These are phyloP conservation scores for Cercospora sp. DNA, from an alignment of 2,329 filamentous ascomycete species.

Conservation along the genomic window DNA sequence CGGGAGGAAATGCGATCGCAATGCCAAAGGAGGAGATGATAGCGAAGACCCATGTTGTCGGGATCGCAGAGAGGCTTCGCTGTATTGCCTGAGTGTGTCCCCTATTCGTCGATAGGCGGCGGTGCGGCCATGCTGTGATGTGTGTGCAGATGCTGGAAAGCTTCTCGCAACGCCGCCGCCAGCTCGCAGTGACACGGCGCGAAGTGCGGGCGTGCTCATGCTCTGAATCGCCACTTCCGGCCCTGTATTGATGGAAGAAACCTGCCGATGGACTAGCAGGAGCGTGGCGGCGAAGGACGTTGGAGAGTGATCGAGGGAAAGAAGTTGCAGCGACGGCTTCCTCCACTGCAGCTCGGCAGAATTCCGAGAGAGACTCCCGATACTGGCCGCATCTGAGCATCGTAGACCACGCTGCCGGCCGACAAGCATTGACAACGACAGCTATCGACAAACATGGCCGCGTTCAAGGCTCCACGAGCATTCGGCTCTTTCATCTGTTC, in stretches of 20 bases:
- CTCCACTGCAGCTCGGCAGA: constrained; percentile 1
- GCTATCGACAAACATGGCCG: constrained; percentile 25
- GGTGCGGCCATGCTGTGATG: constrained; percentile 48
- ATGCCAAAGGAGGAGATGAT: constrained; percentile 38
- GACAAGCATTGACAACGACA: not conserved
- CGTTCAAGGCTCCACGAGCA: constrained; percentile 26
- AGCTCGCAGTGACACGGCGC: constrained; percentile 45
- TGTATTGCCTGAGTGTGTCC: constrained; percentile 29
- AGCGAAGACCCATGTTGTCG: constrained; percentile 29
- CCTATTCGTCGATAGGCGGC: constrained; percentile 52
- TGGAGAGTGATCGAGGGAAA: not conserved
- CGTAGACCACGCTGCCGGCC: not conserved
- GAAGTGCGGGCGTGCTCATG: constrained; percentile 48
- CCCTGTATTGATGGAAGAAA: constrained; percentile 10
- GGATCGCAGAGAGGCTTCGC: constrained; percentile 34
- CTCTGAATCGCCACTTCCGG: constrained; percentile 31
- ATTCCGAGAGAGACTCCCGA: not conserved
- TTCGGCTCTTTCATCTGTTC: constrained; percentile 40
- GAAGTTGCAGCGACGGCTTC: constrained; percentile 9
- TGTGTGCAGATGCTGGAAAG: constrained; percentile 40
- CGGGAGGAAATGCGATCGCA: constrained; percentile 48
- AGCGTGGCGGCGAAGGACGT: constrained; percentile 8
- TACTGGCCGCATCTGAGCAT: not conserved
- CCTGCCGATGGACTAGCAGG: constrained; percentile 9
- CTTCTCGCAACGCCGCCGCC: constrained; percentile 41